Evolutionary conservation across 176 grass and related monocot species (phyloP).

Genomic region (Urochloa ruziziensis): DNA sequence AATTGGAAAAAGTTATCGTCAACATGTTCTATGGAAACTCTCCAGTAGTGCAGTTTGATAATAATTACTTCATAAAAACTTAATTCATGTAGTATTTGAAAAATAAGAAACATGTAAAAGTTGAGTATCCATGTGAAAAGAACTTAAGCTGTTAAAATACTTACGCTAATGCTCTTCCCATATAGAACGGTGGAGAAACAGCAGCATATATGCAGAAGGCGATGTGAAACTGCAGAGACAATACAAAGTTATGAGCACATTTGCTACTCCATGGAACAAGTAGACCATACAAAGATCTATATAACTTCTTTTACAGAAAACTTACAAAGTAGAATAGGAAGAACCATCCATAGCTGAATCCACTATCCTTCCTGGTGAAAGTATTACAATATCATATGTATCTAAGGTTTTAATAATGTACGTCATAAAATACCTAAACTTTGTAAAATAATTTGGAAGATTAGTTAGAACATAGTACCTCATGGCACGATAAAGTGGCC

Average conservation of each 20-base stretch:
- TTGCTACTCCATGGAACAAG: not conserved
- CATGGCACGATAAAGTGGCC: constrained; percentile 90
- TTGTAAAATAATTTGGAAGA: not conserved
- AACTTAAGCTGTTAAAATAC: not conserved
- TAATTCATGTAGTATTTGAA: not conserved
- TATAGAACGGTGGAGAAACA: constrained; percentile 40
- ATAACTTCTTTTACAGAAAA: not conserved
- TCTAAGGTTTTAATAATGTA: not conserved
- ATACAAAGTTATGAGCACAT: not conserved
- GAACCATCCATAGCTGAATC: constrained; percentile 90
- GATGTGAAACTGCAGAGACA: constrained; percentile 55
- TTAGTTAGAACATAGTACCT: constrained; percentile 35
- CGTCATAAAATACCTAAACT: not conserved
- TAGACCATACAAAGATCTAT: not conserved
- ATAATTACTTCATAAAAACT: not conserved
- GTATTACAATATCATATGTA: not conserved
- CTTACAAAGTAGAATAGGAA: constrained; percentile 89
- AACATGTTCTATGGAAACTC: not conserved
- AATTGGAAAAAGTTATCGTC: not conserved
- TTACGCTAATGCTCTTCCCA: constrained; percentile 70
- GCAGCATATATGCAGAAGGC: constrained; percentile 56
- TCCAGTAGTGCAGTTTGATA: not conserved
- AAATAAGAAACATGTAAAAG: not conserved
- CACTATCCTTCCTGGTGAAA: constrained; percentile 75
- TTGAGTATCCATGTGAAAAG: not conserved